Conservation (phyloP, 1,284 basidiomycete species). For the Pterulicium gracile region DNA sequence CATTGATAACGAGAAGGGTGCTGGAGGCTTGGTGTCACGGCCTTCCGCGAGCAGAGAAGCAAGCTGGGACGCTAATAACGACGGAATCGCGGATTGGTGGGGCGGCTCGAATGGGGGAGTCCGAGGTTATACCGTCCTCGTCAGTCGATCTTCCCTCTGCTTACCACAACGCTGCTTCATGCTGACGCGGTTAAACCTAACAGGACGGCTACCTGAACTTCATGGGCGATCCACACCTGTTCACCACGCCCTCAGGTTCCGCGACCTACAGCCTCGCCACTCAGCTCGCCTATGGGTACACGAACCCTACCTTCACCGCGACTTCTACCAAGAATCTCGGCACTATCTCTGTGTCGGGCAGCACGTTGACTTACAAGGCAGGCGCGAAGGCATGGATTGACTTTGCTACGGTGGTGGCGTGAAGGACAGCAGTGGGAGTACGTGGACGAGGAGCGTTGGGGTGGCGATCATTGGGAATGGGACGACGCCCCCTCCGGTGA, state of each 20-base stretch:
- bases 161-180: too few relatives aligned
- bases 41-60: conserved; percentile 1
- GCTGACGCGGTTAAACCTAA: conserved; percentile 2
- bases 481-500: too few relatives aligned
- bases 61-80: conserved; percentile 4
- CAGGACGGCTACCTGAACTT: conserved; percentile 8
- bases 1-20: conserved; percentile 5
- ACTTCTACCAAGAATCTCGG: neutral
- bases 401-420: neutral
- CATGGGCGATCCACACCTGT: conserved; percentile 6
- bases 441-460: neutral
- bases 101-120: conserved; percentile 7
- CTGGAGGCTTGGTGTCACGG: conserved; percentile 5
- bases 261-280: neutral
- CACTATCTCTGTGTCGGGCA: neutral
- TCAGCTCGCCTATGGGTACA: neutral
- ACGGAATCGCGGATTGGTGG: conserved; percentile 9
- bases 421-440: neutral
- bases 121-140: neutral
- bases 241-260: neutral
- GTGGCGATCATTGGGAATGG: neutral
- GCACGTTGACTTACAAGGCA: neutral
- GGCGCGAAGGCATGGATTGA: neutral
- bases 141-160: too few relatives aligned
- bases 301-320: neutral